A percentile compares a stretch with the other conserved stretches of the same genome.
Conservation (phyloP, 495 filamentous ascomycete genomes). For the Schizothecium vesticola region DNA sequence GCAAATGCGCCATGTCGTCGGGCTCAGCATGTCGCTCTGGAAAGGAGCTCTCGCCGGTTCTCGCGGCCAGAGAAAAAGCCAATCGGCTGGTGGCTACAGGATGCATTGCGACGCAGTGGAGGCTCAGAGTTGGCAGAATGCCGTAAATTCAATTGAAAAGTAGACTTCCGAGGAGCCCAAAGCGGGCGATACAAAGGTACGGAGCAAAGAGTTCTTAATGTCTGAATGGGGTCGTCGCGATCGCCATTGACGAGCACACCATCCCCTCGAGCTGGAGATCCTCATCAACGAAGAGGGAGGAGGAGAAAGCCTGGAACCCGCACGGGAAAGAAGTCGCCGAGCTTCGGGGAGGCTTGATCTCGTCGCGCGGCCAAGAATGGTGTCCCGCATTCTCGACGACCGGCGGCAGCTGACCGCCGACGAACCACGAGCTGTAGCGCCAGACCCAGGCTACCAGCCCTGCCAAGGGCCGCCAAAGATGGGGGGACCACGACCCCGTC, state of each 20-base stretch:
- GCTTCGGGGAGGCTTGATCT: neutral
- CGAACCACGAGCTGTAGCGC: slow-evolving; percentile 2
- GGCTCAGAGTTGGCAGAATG: neutral
- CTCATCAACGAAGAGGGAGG: slow-evolving; percentile 6
- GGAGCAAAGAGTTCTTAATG: neutral
- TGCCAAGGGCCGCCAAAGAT: slow-evolving; percentile 4
- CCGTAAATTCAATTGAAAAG: neutral
- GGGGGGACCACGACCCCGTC: slow-evolving; percentile 11
- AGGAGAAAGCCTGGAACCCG: slow-evolving; percentile 1
- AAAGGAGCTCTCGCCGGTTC: slow-evolving; percentile 20
- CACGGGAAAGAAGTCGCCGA: neutral
- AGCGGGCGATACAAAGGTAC: neutral
- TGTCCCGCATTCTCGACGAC: slow-evolving; percentile 4
- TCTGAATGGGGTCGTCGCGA: slow-evolving; percentile 6
- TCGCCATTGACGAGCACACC: slow-evolving; percentile 11
- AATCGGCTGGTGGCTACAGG: slow-evolving; percentile 4
- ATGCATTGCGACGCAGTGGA: slow-evolving; percentile 15
- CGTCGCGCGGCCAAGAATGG: neutral
- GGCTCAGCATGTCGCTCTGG: slow-evolving; percentile 20
- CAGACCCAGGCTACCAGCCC: slow-evolving; percentile 14
- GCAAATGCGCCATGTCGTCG: slow-evolving; percentile 9
- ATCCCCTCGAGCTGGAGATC: slow-evolving; percentile 12
- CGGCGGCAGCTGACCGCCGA: neutral
- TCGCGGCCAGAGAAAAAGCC: slow-evolving; percentile 8
- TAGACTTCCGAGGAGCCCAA: slow-evolving; percentile 4